Evolutionary conservation across 495 filamentous ascomycete genomes (phyloP), one percentile per base, ranked within the genome.

Genomic region (Aspergillus heteromorphus): DNA sequence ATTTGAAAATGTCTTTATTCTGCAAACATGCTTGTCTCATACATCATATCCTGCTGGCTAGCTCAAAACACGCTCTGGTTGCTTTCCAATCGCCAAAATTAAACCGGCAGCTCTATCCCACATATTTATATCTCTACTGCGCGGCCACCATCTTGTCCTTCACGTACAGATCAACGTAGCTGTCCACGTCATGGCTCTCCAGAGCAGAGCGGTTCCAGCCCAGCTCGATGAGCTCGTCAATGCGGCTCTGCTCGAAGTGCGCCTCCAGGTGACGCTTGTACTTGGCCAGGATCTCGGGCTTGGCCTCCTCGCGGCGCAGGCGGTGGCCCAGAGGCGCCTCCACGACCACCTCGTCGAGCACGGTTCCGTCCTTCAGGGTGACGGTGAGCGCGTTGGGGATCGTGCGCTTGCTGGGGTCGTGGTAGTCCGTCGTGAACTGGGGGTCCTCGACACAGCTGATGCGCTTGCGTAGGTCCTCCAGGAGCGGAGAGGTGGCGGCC

Each of bases 341-440:
- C 29, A 98, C 86, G n/a, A 88, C 85, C 34, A 92, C 83, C 73
- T 98, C 93, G 14, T 91, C 84, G 17, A 97, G 80, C 18, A 89
- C 80, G n/a, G 92, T 97, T 65, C 93, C 93, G 61, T 98, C 95
- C 64, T 95, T 91, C 43, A 98, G 79, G 61, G 85, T 91, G 42
- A 98, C 89, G 14, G 89, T 95, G 59, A 98, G 78, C 13, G 91
- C 93, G 74, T 98, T 98, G 67, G 90, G 87, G 71, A 98, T 98
- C 65, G 89, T 95, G 42, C 93, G 89, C 79, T 95, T 88, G 43
- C 79, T 73, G 16, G 92, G 89, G 75, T 96, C 80, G 64, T 98
- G 93, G 82, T 98, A 98, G 72, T 97, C 91, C 54, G 75, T 66
- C 48, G 93, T 97, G 80, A 92, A 97, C 71, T 92, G 83, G 54